Percentiles rank a stretch among this genome's conserved stretches.
Conservation (phyloP, 352 stramenopile species). For the Pythium sp. region DNA sequence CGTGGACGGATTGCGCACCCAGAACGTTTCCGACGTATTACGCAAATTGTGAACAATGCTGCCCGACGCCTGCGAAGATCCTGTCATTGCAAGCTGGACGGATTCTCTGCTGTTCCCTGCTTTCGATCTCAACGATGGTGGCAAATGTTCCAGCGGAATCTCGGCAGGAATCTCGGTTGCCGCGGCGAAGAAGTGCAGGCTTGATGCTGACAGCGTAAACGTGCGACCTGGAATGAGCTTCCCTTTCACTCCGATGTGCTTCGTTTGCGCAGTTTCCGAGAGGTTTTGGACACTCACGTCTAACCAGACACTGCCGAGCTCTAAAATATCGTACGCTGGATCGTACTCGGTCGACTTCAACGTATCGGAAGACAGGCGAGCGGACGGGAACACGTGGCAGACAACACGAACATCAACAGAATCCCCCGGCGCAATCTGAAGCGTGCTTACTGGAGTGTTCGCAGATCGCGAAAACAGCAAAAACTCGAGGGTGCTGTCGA, state of each 20-base stretch:
- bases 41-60: conserved; percentile 61
- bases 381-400: conserved; percentile 65
- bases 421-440: conserved; percentile 72
- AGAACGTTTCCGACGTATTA: conserved; percentile 74
- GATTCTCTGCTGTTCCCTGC: conserved; percentile 31
- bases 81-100: conserved; percentile 23
- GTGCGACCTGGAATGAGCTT: conserved; percentile 78
- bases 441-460: conserved; percentile 66
- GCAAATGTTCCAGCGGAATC: conserved; percentile 43
- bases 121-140: conserved; percentile 44
- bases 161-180: conserved; percentile 53
- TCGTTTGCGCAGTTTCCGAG: conserved; percentile 57
- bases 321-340: conserved; percentile 44
- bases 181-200: conserved; percentile 75
- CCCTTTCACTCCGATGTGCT: conserved; percentile 70
- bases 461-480: conserved; percentile 76
- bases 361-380: conserved; percentile 48
- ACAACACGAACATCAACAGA: conserved; percentile 83
- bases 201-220: conserved; percentile 77
- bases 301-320: conserved; percentile 62
- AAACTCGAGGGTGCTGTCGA: conserved; percentile 65
- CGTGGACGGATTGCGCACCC: conserved; percentile 74
- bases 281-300: conserved; percentile 67
- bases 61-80: conserved; percentile 19
- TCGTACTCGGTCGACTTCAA: conserved; percentile 34